Base-by-base conservation (phyloP, 352 stramenopile genomes). In the Pythium biforme region DNA sequence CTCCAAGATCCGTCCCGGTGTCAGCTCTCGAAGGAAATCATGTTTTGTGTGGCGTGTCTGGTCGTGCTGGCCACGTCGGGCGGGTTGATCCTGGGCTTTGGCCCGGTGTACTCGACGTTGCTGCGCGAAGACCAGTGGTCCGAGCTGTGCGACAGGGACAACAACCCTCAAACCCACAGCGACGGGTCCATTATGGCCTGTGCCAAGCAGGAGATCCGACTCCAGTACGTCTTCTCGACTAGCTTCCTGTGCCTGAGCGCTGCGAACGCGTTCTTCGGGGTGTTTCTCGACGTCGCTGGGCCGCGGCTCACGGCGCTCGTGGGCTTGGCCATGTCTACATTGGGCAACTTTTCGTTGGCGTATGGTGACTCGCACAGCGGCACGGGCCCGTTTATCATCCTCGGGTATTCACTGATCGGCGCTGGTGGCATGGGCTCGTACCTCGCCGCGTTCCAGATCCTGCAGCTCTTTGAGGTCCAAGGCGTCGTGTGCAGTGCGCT, bases 171-270 rank as follows among this genome's bases (percentile, higher is more conserved):
- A 15, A 39, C 11, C 9, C 7, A 51, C 50, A 29, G 17, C 20
- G 1, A 29, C 40, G 55, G 29, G 33, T 40, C 47, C 1, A 39
- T 27, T 19, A 14, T 15, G 0, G 52, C 77, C 12, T 93, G 84
- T 25, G 69, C 84, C 12, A 69, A 70, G 14, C 84, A 93, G 47
- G 84, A 93, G 61, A 69, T 93, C 37, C 72, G 66, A 5, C 74
- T 94, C 37, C 84, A 94, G 68, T 89, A 86, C 52, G 77, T 90
- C 12, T 94, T 90, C 54, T 88, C 80, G 3, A 93, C 84, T 10
- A 77, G 73, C 1, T 94, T 94, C 34, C 68, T 94, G 33, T 89
- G 83, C 59, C 73, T 94, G 15, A 94, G 85, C 56, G 83, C 79
- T 3, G 83, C 85, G 19, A 94, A 94, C 47, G 85, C 81, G 14